Evolutionary conservation across 257 asterid genomes (phyloP).

Genomic region (Solanum sparsipilum): DNA sequence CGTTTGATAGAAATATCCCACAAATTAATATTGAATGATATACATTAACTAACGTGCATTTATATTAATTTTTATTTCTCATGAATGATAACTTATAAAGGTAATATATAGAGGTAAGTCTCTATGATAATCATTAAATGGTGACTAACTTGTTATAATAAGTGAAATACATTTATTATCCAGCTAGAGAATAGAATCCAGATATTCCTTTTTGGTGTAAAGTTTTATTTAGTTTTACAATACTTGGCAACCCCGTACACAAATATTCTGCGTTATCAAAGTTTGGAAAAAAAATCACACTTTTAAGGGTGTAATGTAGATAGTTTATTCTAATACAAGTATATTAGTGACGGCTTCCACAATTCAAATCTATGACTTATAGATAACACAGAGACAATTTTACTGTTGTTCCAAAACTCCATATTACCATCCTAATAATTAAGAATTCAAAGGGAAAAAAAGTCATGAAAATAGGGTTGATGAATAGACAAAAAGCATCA

Average conservation of each 20-base stretch:
- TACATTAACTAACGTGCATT: too few relatives aligned
- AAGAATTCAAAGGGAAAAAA: neutral
- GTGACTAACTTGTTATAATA: too few relatives aligned
- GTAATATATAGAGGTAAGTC: too few relatives aligned
- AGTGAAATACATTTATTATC: too few relatives aligned
- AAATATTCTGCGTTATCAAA: neutral
- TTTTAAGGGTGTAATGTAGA: neutral
- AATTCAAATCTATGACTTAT: accelerated
- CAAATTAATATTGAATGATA: too few relatives aligned
- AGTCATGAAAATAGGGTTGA: neutral
- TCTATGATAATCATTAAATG: too few relatives aligned
- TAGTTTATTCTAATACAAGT: neutral
- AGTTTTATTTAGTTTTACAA: neutral
- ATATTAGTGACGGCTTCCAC: neutral
- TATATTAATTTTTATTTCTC: too few relatives aligned
- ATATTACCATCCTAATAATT: neutral
- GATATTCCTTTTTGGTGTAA: neutral
- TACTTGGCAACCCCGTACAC: neutral
- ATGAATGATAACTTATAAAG: too few relatives aligned
- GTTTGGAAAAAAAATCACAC: accelerated
- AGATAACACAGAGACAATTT: neutral
- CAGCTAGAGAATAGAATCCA: neutral
- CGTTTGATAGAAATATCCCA: too few relatives aligned
- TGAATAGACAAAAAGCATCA: neutral
- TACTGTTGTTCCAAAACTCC: neutral